Base-by-base conservation (phyloP, 1,284 basidiomycete species). In the Melampsora larici-populina region DNA sequence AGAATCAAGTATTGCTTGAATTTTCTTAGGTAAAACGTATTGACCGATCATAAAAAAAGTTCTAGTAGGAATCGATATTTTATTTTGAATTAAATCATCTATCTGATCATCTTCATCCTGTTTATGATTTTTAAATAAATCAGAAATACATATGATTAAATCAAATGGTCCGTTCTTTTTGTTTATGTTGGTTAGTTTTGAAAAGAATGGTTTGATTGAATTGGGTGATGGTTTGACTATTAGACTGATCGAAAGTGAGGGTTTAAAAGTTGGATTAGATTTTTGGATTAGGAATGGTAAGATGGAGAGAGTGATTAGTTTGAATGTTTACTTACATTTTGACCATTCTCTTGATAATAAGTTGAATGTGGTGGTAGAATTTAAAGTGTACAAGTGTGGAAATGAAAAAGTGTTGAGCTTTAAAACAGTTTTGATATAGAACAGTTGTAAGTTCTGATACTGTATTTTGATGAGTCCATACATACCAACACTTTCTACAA, bases 141-240 rank as follows among this genome's bases (percentile, higher is more conserved):
- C 94, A 6, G 96, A 95, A 2, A 89, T 86, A 80, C 94, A 91
- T 63, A 99, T 87, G 24, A 92, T 89, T 49, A 94, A 88, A 81
- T 94, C 90, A 83, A 99, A 99, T 81, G 93, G 93, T 75, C 95
- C 95, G 85, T 98, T 92, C 84, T 97, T 98, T 78, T 89, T 87
- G 85, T 99, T 90, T 81, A 98, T 95, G 26, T 89, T 87, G 71
- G 89, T 89, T 80, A 97, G 88, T 86, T 97, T 98, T 73, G 88
- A 83, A 81, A 93, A 90, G 21, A 97, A 86, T 18, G 89, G 88
- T 58, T 85, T 84, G 80, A 97, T 89, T 0, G 89, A 88, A 17
- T 93, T 93, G n/a, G 87, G 86, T 17, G 92, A 90, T 49, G 94
- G 90, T 1, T 95, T 96, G 60, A 97, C 89, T 8, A 92, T 90